These are phyloP conservation scores for Lachnellula hyalina DNA, from an alignment of 2,329 filamentous ascomycete genomes.

Conservation along the genomic window DNA sequence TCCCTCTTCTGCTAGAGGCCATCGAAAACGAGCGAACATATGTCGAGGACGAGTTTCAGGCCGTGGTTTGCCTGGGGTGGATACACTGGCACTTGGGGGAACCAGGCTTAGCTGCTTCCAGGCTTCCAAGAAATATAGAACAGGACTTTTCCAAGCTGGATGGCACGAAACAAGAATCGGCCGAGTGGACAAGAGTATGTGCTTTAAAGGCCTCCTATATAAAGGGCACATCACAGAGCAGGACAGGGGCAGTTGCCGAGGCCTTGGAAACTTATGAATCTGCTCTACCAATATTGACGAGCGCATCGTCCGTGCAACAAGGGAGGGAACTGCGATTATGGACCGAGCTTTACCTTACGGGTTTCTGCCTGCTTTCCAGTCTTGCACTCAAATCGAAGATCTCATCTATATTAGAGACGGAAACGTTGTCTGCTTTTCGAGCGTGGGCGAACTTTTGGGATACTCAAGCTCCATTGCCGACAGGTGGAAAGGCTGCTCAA, in stretches of 20 bases:
- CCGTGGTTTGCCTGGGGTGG: constrained; percentile 78
- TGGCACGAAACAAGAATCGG: constrained; percentile 45
- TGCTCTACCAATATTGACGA: constrained; percentile 57
- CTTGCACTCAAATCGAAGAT: constrained; percentile 49
- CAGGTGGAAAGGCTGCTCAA: constrained; percentile 53
- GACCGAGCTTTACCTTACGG: constrained; percentile 72
- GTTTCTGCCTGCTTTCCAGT: constrained; percentile 66
- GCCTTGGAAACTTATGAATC: constrained; percentile 63
- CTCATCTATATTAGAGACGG: constrained; percentile 45
- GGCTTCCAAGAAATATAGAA: constrained; percentile 59
- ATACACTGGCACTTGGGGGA: constrained; percentile 74
- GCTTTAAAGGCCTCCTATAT: constrained; percentile 74
- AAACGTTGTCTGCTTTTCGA: constrained; percentile 53
- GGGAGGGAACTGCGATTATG: constrained; percentile 67
- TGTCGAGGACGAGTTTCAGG: constrained; percentile 65
- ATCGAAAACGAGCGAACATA: constrained; percentile 53
- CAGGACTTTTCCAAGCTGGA: constrained; percentile 48
- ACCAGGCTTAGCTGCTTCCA: constrained; percentile 53
- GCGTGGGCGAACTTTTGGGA: constrained; percentile 70
- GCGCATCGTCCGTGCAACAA: constrained; percentile 46
- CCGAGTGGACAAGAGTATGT: constrained; percentile 78
- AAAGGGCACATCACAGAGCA: constrained; percentile 58
- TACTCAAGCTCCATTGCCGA: constrained; percentile 36
- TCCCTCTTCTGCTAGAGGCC: constrained; percentile 42
- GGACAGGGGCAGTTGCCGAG: constrained; percentile 45